These are phyloP conservation scores for Trametes coccinea DNA, from an alignment of 768 basidiomycete genomes.

Conservation along the genomic window DNA sequence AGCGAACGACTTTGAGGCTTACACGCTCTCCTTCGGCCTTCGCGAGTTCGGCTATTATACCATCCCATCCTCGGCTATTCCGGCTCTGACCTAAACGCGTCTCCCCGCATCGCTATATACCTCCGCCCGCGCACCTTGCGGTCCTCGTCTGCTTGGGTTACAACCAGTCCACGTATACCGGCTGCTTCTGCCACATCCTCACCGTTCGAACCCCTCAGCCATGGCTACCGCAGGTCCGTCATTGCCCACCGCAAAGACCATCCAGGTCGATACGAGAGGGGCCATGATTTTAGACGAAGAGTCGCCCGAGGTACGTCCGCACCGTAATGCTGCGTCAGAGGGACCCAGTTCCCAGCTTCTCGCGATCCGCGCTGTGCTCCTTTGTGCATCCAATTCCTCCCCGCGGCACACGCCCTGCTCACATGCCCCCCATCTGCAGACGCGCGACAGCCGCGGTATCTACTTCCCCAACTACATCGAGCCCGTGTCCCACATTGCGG, in stretches of 20 bases:
- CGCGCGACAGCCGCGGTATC: conserved; percentile 92
- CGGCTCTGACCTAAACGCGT: not conserved
- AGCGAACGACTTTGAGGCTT: not conserved
- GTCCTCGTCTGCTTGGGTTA: not conserved
- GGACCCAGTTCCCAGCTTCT: conserved; percentile 8
- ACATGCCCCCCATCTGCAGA: conserved; percentile 45
- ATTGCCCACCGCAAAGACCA: conserved; percentile 80
- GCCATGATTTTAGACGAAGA: conserved; percentile 93
- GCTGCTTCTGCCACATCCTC: not conserved
- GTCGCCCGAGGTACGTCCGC: conserved; percentile 78
- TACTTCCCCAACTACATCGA: conserved; percentile 98
- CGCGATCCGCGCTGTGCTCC: conserved; percentile 8
- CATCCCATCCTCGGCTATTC: conserved; percentile 16
- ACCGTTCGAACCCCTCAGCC: not conserved
- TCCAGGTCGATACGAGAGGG: conserved; percentile 93
- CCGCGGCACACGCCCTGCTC: conserved; percentile 6
- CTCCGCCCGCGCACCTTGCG: not conserved
- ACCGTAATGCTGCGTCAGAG: conserved; percentile 3
- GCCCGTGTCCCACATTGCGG: conserved; percentile 94
- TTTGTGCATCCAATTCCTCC: not conserved
- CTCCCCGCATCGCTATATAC: not conserved
- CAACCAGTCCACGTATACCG: not conserved
- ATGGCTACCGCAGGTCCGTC: conserved; percentile 47
- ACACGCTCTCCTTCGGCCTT: not conserved
- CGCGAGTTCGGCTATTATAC: conserved; percentile 3